phyloP scores from a whole-genome alignment of 768 basidiomycete genomes.

The Pisolithus microcarpus region DNA sequence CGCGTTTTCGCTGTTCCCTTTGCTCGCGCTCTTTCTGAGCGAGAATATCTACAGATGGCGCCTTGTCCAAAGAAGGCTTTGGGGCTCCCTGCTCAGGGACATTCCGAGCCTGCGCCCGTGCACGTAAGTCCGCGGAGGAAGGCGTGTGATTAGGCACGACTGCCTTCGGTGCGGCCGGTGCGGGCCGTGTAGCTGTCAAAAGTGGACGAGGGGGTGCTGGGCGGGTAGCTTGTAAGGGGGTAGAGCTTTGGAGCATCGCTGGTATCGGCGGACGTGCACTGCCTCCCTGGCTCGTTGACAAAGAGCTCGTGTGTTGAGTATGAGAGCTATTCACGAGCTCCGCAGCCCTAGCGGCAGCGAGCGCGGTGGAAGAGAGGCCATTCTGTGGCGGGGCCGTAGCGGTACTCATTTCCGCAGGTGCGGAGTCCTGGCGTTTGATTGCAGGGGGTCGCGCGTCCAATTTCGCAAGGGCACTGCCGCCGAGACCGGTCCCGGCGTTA shows the following conservation, averaged over 20 bases:
- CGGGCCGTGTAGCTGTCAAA: slow-evolving; percentile 46
- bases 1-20: slow-evolving; percentile 21
- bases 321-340: slow-evolving; percentile 55
- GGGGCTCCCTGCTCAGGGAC: slow-evolving; percentile 30
- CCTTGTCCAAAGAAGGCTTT: slow-evolving; percentile 27
- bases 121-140: slow-evolving; percentile 57
- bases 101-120: slow-evolving; percentile 55
- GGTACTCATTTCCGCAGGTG: slow-evolving; percentile 28
- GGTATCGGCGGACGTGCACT: slow-evolving; percentile 23
- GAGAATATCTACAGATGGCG: slow-evolving; percentile 35
- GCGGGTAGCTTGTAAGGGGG: slow-evolving; percentile 48
- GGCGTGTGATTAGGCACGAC: slow-evolving; percentile 47
- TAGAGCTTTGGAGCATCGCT: slow-evolving; percentile 19
- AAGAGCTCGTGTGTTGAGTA: slow-evolving; percentile 32
- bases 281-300: slow-evolving; percentile 28
- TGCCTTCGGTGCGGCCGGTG: slow-evolving; percentile 42
- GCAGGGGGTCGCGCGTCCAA: slow-evolving; percentile 29
- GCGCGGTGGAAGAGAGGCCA: slow-evolving; percentile 35
- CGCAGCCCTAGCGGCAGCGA: slow-evolving; percentile 52
- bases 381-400: slow-evolving; percentile 26
- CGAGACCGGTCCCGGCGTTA: slow-evolving; percentile 87
- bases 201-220: slow-evolving; percentile 67
- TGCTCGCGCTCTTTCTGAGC: slow-evolving; percentile 32
- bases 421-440: slow-evolving; percentile 41
- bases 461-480: slow-evolving; percentile 49